Base-by-base conservation (phyloP, 805 yeast genomes). In the Starmerella geochares region DNA sequence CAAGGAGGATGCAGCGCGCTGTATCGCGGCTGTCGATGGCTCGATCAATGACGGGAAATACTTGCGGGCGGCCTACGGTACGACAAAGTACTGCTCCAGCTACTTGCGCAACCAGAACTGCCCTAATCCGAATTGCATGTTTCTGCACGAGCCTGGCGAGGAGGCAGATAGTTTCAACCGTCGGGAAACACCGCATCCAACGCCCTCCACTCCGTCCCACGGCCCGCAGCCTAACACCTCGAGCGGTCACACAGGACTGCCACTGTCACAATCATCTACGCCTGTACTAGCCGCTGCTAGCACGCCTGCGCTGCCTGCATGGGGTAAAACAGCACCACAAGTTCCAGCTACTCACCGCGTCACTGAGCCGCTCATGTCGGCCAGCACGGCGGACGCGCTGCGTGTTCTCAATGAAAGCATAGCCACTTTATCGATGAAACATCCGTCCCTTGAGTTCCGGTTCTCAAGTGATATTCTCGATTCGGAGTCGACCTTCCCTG, bases 41-140 rank as follows among this genome's bases (percentile, higher is more conserved):
- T 83, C 95, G 1, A 73, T 86, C 40, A 82, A 88, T 65, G 98
- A 92, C 64, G 96, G 97, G 2, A 78, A 87, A 61, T 74, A 83
- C 29, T 73, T 92, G 55, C 75, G 90, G 54, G 98, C 98, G 14
- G 96, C 97, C 0, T 94, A 88, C 66, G 99, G 99, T 64, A 92
- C 98, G 4, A 92, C 99, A 11, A 92, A 92, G 67, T 92, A 92
- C 70, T 92, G 99, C 66, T 86, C 95, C n/a, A 83, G 95, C 3
- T 92, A 92, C 64, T 71, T 92, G 56, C 76, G 96, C 58, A 96
- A 96, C 32, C 94, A 86, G 65, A 82, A 92, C 9, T 92, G 99
- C 69, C 98, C 95, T 52, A 92, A 92, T 67, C 97, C 97, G 54
- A 86, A 87, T 63, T 92, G 99, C 74, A 92, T 92, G 98, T 92